Evolutionary conservation across 805 yeast species (phyloP).

Genomic region (Kodamaea sagamina): DNA sequence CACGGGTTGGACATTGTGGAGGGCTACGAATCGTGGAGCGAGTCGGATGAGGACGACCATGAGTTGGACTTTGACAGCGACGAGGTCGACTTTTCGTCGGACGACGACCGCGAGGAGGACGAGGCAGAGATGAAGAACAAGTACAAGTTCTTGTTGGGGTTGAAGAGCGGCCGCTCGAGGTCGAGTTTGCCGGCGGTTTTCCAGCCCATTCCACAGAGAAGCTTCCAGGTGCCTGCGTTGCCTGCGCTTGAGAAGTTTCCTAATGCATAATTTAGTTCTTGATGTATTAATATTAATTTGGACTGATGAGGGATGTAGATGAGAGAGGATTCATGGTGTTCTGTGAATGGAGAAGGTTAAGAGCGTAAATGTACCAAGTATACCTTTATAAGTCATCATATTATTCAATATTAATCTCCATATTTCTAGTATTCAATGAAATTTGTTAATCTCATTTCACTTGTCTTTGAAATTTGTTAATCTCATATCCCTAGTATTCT

Average conservation of each 20-base stretch:
- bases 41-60: constrained; percentile 4
- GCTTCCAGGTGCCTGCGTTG: constrained; percentile 16
- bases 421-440: too few species aligned
- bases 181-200: constrained; percentile 3
- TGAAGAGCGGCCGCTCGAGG: constrained; percentile 10
- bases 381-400: too few species aligned
- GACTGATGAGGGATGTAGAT: too few species aligned
- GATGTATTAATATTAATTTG: neutral
- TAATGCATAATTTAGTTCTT: neutral
- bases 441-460: too few species aligned
- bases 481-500: too few species aligned
- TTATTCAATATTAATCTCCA: too few species aligned
- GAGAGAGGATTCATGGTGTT: too few species aligned
- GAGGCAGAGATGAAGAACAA: constrained; percentile 14
- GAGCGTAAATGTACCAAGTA: too few species aligned
- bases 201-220: constrained; percentile 5
- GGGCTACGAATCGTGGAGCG: constrained; percentile 12
- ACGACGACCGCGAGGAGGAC: constrained; percentile 8
- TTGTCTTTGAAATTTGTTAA: too few species aligned
- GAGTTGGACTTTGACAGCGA: constrained; percentile 9
- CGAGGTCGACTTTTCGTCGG: constrained; percentile 9
- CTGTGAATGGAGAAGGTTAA: too few species aligned
- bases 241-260: constrained; percentile 32
- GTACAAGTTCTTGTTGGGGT: constrained; percentile 15
- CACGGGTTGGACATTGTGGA: constrained; percentile 9